Conservation (phyloP, 495 filamentous ascomycete genomes). For the Pyrenopolyporus hunteri region DNA sequence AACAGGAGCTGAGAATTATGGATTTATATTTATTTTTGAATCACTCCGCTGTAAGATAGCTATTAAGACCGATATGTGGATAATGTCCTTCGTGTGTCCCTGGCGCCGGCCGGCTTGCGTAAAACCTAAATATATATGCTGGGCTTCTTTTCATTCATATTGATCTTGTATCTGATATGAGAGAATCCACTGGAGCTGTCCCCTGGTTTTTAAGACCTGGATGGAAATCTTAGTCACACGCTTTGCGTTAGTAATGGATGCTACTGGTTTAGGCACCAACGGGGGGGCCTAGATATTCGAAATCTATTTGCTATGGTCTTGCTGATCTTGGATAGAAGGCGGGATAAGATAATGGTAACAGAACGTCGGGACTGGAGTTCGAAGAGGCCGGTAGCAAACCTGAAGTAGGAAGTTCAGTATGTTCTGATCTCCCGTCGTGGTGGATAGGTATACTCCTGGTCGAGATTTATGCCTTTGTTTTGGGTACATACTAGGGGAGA, state of each 20-base stretch:
- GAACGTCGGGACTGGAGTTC: background rate
- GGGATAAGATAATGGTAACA: background rate
- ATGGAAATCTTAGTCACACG: background rate
- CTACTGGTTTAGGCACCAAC: background rate
- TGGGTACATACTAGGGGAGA: too few relatives aligned
- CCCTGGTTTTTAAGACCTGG: conserved; percentile 13
- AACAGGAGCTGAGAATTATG: too few relatives aligned
- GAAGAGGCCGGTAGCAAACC: conserved; percentile 26
- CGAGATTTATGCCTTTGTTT: too few relatives aligned
- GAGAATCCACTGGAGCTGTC: conserved; percentile 9
- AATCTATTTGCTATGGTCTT: conserved; percentile 8
- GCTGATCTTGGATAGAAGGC: background rate
- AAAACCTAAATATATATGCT: background rate
- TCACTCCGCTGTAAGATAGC: too few relatives aligned
- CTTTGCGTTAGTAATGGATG: background rate
- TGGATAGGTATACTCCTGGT: conserved; percentile 3
- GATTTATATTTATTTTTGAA: too few relatives aligned
- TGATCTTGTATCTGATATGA: background rate
- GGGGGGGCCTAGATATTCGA: background rate
- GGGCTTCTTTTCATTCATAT: background rate
- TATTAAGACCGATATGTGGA: too few relatives aligned
- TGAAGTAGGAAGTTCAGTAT: background rate
- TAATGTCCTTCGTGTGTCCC: too few relatives aligned
- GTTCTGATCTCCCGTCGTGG: background rate
- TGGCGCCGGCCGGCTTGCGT: too few relatives aligned